A percentile compares a stretch with the other conserved stretches of the same genome.
These are phyloP conservation scores for Globomyces pollinis-pini DNA, from an alignment of 192 early-diverging fungal species.

Conservation along the genomic window DNA sequence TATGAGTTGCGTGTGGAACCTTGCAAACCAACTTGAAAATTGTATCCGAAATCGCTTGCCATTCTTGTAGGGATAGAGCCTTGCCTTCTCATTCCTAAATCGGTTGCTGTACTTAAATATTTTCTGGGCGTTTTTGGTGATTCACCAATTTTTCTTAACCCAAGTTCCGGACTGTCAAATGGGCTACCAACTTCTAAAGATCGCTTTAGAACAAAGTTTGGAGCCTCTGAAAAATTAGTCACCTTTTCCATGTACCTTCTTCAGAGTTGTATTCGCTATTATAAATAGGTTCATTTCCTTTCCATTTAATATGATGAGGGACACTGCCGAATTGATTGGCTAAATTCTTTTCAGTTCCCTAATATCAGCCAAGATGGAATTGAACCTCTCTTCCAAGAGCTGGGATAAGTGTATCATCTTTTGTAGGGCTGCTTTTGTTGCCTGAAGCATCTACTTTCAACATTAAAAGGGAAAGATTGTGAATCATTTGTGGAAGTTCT, in stretches of 20 bases:
- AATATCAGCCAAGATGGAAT: no score
- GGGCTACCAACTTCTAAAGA: neutral
- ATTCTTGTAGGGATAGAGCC: neutral
- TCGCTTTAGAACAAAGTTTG: neutral
- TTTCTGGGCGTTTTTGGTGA: neutral
- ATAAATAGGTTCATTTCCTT: neutral
- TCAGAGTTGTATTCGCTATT: neutral
- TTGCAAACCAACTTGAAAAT: neutral
- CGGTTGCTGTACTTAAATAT: neutral
- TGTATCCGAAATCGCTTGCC: no score
- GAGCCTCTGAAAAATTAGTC: no score
- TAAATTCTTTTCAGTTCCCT: neutral
- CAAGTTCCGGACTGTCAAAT: neutral
- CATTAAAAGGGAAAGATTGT: slow-evolving; percentile 72
- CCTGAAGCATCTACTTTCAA: slow-evolving; percentile 36
- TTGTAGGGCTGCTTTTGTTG: slow-evolving; percentile 6
- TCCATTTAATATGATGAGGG: neutral
- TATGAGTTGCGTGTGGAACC: no score
- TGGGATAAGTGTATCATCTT: neutral
- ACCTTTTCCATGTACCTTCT: no score
- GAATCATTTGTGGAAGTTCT: slow-evolving; percentile 87
- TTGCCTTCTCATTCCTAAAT: neutral
- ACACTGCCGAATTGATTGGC: neutral
- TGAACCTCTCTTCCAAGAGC: no score
- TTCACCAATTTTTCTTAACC: neutral